Percentiles rank a stretch among this genome's conserved stretches.
Evolutionary conservation across 176 grass and related monocot species (phyloP).

Genomic region (Cymbopogon citratus): DNA sequence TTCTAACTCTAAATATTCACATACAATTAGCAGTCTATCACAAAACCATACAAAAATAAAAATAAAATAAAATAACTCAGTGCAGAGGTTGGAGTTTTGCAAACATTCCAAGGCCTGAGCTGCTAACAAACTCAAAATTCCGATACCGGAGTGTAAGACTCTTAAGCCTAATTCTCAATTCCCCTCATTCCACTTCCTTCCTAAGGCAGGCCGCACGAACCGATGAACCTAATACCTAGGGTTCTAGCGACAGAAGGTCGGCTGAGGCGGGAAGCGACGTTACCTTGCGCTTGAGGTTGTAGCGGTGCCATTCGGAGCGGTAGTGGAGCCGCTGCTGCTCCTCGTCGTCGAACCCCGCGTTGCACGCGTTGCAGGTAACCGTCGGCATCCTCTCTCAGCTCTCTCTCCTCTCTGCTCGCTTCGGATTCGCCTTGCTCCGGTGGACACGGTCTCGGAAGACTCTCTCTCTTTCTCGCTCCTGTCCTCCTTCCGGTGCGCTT

Average conservation of each 20-base stretch:
- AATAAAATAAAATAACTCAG: background rate
- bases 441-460: too few relatives aligned
- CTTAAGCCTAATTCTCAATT: background rate
- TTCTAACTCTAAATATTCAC: background rate
- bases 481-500: background rate
- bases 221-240: constrained; percentile 18
- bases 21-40: too few relatives aligned
- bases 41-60: too few relatives aligned
- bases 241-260: background rate
- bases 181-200: background rate
- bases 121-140: background rate
- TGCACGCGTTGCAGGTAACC: constrained; percentile 91
- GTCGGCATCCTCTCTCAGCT: constrained; percentile 38
- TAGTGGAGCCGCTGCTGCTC: constrained; percentile 77
- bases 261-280: background rate
- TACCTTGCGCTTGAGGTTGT: constrained; percentile 99
- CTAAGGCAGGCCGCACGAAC: background rate
- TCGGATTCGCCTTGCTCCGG: background rate
- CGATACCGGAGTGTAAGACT: too few relatives aligned
- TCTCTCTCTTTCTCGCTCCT: background rate
- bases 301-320: constrained; percentile 96
- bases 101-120: background rate
- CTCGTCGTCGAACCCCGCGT: constrained; percentile 70
- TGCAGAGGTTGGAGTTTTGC: background rate
- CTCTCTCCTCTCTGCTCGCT: background rate